phyloP scores from a whole-genome alignment of 768 basidiomycete species.

The Pholiota molesta region DNA sequence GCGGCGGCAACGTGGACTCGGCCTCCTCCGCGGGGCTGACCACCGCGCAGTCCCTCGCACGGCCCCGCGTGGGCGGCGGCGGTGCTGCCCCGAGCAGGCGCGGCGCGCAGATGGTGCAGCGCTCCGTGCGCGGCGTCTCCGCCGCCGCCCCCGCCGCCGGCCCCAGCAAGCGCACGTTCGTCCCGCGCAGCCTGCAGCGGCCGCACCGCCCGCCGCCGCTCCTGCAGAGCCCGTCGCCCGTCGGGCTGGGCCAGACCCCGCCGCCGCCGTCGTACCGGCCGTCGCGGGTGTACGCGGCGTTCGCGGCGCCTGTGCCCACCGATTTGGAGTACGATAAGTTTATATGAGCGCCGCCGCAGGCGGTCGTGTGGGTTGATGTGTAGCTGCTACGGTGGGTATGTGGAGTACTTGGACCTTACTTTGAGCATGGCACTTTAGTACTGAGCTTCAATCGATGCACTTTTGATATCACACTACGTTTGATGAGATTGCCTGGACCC shows the following conservation, averaged over 20 bases:
- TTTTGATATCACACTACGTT: background rate
- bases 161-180: background rate
- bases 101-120: conserved; percentile 12
- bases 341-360: background rate
- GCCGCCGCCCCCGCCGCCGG: conserved; percentile 9
- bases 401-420: background rate
- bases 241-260: conserved; percentile 21
- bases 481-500: background rate
- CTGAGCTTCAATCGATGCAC: background rate
- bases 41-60: background rate
- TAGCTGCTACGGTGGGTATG: background rate
- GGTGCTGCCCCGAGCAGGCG: background rate
- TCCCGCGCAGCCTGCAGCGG: conserved; percentile 24
- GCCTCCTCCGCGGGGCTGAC: conserved; percentile 1
- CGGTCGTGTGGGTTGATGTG: background rate
- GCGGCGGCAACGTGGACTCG: conserved; percentile 11
- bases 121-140: conserved; percentile 20
- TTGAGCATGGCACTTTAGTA: background rate
- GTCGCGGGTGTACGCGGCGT: conserved; percentile 31
- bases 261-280: conserved; percentile 26
- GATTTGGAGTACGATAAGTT: conserved; percentile 1
- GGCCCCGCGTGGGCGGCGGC: background rate
- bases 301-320: conserved; percentile 27
- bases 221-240: conserved; percentile 33
- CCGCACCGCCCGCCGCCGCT: conserved; percentile 29